phyloP scores from a whole-genome alignment of 2,329 filamentous ascomycete species.

The Epichloe sibirici region DNA sequence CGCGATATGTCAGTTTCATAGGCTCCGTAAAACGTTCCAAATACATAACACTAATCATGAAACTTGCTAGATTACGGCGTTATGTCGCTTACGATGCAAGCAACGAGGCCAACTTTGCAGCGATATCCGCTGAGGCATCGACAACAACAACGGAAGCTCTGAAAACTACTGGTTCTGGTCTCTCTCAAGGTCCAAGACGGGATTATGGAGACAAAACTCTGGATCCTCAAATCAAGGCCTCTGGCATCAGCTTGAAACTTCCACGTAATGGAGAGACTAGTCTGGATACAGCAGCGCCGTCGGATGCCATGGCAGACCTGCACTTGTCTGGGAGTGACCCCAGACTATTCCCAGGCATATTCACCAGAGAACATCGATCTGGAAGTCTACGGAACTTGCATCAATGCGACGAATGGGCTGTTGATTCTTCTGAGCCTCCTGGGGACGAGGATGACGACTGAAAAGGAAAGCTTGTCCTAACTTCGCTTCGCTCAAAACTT shows the following conservation, averaged over 20 bases:
- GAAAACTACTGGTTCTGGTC: background rate
- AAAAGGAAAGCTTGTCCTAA: background rate
- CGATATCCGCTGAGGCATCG: background rate
- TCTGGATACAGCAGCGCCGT: conserved; percentile 25
- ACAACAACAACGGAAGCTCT: background rate
- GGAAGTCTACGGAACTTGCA: conserved; percentile 25
- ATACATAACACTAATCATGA: background rate
- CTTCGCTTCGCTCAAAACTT: too few species aligned
- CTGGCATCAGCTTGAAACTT: background rate
- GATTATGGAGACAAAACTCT: background rate
- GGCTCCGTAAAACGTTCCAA: conserved; percentile 1
- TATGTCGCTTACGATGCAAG: conserved; percentile 26
- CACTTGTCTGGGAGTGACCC: conserved; percentile 50
- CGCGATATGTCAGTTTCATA: conserved; percentile 57
- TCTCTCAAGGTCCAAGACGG: background rate
- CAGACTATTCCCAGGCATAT: conserved; percentile 59
- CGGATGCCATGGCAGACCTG: conserved; percentile 28
- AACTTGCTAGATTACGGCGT: conserved; percentile 24
- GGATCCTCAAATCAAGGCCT: background rate
- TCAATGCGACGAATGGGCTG: conserved; percentile 13
- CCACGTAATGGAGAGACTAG: background rate
- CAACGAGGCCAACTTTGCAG: conserved; percentile 10
- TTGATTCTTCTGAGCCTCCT: conserved; percentile 9
- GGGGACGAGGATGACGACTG: conserved; percentile 8
- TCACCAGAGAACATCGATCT: conserved; percentile 36